A percentile compares a stretch with the other conserved stretches of the same genome.
Evolutionary conservation across 768 basidiomycete genomes (phyloP).

Genomic region (Sarcomyxa edulis): DNA sequence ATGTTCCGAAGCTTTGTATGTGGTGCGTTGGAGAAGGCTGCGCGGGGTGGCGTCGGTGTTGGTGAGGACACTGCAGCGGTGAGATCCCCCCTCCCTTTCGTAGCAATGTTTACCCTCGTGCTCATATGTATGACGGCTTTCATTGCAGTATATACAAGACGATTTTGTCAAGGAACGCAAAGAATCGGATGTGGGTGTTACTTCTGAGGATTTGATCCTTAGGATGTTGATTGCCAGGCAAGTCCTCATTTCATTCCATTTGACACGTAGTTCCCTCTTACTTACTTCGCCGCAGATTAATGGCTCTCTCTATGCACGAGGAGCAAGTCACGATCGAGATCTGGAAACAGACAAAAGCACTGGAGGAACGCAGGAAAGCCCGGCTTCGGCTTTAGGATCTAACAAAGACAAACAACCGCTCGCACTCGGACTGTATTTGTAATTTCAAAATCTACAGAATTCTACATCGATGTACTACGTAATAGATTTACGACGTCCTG

Average conservation of each 20-base stretch:
- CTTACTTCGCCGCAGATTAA: constrained; percentile 36
- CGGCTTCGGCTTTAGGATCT: too few relatives aligned
- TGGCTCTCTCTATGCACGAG: constrained; percentile 58
- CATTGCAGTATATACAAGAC: constrained; percentile 61
- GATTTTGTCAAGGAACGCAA: constrained; percentile 62
- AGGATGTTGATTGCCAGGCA: constrained; percentile 70
- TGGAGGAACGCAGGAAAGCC: constrained; percentile 45
- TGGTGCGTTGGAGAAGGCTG: constrained; percentile 53
- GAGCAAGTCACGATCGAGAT: constrained; percentile 46
- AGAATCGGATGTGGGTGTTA: constrained; percentile 28
- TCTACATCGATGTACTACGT: too few relatives aligned
- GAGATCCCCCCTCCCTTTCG: constrained; percentile 8
- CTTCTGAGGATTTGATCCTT: constrained; percentile 59
- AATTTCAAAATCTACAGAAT: too few relatives aligned
- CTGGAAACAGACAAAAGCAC: constrained; percentile 61
- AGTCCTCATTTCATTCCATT: constrained; percentile 10
- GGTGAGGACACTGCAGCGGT: constrained; percentile 58
- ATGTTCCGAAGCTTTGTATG: constrained; percentile 56
- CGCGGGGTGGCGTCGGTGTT: constrained; percentile 52
- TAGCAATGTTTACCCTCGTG: not conserved
- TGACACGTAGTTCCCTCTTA: constrained; percentile 3
- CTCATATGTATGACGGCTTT: too few relatives aligned
- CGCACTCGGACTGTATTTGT: too few relatives aligned
- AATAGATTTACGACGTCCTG: too few relatives aligned
- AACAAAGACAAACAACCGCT: too few relatives aligned